Evolutionary conservation across 1,284 basidiomycete genomes (phyloP), one percentile per base, ranked within the genome.

Genomic region (Ganoderma resinaceum): DNA sequence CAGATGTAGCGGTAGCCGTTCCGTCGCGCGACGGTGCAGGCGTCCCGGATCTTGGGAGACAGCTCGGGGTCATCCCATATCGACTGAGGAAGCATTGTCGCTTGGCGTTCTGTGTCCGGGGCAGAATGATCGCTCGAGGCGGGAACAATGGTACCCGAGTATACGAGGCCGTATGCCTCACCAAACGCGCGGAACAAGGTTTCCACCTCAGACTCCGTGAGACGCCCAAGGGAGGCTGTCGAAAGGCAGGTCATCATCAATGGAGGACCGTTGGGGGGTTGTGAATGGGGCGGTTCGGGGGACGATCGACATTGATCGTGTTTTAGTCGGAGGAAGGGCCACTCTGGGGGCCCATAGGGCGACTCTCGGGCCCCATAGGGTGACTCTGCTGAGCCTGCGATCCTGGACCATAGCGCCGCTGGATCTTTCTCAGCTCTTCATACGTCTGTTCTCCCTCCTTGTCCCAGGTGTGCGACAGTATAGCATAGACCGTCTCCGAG

Each of bases 1-100:
- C 67, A 68, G 60, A 68, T 18, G 16, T 40, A 53, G 2, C 11
- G 7, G 20, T 49, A 53, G 26, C 52, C 52, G 29, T 53, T 7
- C 29, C 16, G 14, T 6, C 52, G 52, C 4, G 52, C 52, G 52
- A 53, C 26, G 4, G 4, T 2, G 26, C 52, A 53, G 1, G 52
- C 52, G 2, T 53, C 29, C 16, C 14, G 0, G 52, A 53, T 53
- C 52, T 53, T 53, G 26, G 52, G 29, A 0, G 52, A 53, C 14
- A 53, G 52, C 12, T 53, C 26, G 29, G 26, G 52, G 29, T 53
- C 52, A 0, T 53, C 29, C 52, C 52, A 53, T 26, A 53, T 53
- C 14, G 52, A 29, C 26, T 7, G 52, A 49, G n/a, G 46, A 0
- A 1, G n/a, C n/a, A 18, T 42, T 5, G 14, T n/a, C n/a, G n/a